Percentiles rank a stretch among this genome's conserved stretches.
Evolutionary conservation across 1,284 basidiomycete species (phyloP).

Genomic region (Boletus calvinii): DNA sequence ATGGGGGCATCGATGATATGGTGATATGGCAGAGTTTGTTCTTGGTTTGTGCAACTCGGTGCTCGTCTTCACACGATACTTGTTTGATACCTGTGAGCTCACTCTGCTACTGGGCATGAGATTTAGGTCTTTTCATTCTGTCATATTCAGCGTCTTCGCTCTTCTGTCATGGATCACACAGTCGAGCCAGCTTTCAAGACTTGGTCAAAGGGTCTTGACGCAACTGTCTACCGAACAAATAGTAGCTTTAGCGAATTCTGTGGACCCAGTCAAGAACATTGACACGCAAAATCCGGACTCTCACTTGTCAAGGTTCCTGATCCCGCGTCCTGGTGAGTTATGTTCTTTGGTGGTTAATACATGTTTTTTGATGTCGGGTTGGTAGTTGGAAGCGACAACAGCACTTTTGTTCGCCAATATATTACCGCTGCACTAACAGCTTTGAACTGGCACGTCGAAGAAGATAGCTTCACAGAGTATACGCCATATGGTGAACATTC

Average conservation of each 20-base stretch:
- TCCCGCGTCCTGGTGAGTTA: conserved; percentile 74
- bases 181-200: conserved; percentile 30
- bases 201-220: conserved; percentile 45
- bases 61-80: conserved; percentile 16
- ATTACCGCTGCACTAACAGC: conserved; percentile 66
- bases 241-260: conserved; percentile 47
- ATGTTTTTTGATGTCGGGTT: conserved; percentile 8
- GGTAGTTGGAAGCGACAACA: conserved; percentile 71
- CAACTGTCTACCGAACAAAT: conserved; percentile 54
- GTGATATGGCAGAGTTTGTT: not conserved
- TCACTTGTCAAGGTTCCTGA: conserved; percentile 78
- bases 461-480: conserved; percentile 73
- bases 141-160: conserved; percentile 12
- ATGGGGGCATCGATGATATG: conserved; percentile 4
- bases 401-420: conserved; percentile 76
- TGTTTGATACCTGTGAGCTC: not conserved
- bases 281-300: conserved; percentile 63
- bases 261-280: conserved; percentile 65
- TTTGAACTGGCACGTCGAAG: conserved; percentile 84
- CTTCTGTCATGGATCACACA: conserved; percentile 25
- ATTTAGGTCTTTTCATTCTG: conserved; percentile 4
- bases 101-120: conserved; percentile 22
- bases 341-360: conserved; percentile 8
- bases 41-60: not conserved
- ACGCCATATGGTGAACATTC: conserved; percentile 83